Conservation (phyloP, 805 yeast species). For the Kodamaea laetipori region DNA sequence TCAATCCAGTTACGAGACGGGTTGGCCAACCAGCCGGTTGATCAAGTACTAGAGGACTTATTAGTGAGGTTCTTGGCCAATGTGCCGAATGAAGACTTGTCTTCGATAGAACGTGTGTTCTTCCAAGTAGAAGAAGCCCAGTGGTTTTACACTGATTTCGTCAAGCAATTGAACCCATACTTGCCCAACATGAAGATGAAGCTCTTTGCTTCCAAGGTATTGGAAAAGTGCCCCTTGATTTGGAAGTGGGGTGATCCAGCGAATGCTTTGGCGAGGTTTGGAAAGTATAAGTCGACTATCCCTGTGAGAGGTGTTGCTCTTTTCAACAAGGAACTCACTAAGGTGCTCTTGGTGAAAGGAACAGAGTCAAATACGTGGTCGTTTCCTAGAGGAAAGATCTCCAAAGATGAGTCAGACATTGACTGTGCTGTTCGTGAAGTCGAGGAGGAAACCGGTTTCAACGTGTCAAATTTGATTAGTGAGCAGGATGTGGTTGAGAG, state of each 20-base stretch:
- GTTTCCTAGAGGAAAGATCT: conserved; percentile 95
- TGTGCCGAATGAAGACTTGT: conserved; percentile 87
- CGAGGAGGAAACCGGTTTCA: conserved; percentile 91
- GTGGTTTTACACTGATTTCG: conserved; percentile 92
- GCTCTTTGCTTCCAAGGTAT: conserved; percentile 66
- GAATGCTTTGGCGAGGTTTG: conserved; percentile 76
- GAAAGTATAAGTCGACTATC: conserved; percentile 81
- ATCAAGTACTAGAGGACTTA: conserved; percentile 79
- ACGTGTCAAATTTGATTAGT: conserved; percentile 65
- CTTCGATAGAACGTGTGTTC: conserved; percentile 76
- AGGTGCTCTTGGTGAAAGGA: conserved; percentile 80
- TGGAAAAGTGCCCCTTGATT: conserved; percentile 69
- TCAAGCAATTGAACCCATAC: conserved; percentile 67
- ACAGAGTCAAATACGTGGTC: conserved; percentile 83
- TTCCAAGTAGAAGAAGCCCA: conserved; percentile 98
- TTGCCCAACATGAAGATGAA: conserved; percentile 80
- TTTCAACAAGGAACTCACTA: conserved; percentile 67
- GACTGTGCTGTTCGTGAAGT: conserved; percentile 92
- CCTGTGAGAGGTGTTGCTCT: conserved; percentile 97
- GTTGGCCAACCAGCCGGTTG: conserved; percentile 65
- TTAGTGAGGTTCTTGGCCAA: conserved; percentile 88
- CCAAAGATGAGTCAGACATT: conserved; percentile 86
- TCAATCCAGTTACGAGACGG: conserved; percentile 58
- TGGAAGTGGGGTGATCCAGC: conserved; percentile 87
- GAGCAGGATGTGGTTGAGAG: conserved; percentile 79